Conservation (phyloP, 106 monocot species). For the Amphibolis antarctica region DNA sequence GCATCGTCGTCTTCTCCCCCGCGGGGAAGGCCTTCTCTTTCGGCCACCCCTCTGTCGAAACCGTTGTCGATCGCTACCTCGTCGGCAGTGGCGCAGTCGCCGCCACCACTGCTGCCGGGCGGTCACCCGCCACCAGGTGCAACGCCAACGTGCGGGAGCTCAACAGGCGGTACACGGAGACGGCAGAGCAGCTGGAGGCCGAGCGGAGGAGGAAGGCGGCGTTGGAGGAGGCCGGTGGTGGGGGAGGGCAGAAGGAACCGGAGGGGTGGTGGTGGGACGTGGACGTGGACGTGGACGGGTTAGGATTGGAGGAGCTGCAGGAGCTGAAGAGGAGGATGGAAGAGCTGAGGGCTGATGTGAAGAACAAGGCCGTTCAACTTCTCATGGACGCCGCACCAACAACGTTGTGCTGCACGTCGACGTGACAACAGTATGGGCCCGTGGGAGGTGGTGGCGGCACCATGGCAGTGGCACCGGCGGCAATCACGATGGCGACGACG, state of each 20-base stretch:
- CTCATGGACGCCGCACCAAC: too few relatives aligned
- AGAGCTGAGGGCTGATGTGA: background rate
- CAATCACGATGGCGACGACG: too few relatives aligned
- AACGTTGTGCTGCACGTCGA: too few relatives aligned
- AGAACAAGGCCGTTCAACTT: background rate
- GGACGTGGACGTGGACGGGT: background rate
- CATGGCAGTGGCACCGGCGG: too few relatives aligned
- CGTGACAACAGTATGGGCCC: too few relatives aligned
- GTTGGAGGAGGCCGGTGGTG: slow-evolving; percentile 1
- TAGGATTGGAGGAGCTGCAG: slow-evolving; percentile 3
- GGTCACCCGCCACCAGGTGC: background rate
- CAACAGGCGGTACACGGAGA: slow-evolving; percentile 9
- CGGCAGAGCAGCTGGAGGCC: slow-evolving; percentile 8
- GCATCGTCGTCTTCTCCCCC: slow-evolving; percentile 14
- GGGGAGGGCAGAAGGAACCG: too few relatives aligned
- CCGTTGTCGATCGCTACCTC: slow-evolving; percentile 8
- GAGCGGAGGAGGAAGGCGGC: slow-evolving; percentile 11
- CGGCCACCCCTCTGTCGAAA: slow-evolving; percentile 12
- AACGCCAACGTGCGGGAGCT: background rate
- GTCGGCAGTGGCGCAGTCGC: background rate
- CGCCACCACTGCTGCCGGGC: background rate
- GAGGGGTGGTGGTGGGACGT: too few relatives aligned
- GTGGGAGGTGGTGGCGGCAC: too few relatives aligned
- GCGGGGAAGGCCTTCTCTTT: slow-evolving; percentile 18
- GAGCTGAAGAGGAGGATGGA: slow-evolving; percentile 5